These are phyloP conservation scores for Multifurca ochricompacta DNA, from an alignment of 768 basidiomycete genomes.

Conservation along the genomic window DNA sequence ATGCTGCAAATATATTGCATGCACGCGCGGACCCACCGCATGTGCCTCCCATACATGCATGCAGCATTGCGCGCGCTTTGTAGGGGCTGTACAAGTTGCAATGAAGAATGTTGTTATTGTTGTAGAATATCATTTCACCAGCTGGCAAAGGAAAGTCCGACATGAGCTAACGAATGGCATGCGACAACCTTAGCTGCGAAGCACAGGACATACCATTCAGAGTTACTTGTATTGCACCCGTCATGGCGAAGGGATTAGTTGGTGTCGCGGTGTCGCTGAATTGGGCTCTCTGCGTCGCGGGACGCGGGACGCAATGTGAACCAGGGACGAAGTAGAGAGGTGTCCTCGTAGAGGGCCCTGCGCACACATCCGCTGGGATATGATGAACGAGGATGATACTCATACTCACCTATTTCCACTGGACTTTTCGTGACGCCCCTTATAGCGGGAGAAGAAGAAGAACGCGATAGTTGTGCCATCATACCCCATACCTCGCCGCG, in stretches of 20 bases:
- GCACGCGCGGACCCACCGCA: slow-evolving; percentile 57
- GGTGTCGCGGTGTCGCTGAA: slow-evolving; percentile 48
- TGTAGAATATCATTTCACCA: slow-evolving; percentile 75
- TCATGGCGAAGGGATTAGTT: slow-evolving; percentile 57
- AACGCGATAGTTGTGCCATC: too few species aligned
- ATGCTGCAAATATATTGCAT: slow-evolving; percentile 69
- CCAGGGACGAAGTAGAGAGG: slow-evolving; percentile 65
- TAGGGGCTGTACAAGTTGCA: slow-evolving; percentile 54
- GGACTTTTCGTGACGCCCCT: slow-evolving; percentile 37
- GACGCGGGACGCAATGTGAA: slow-evolving; percentile 53
- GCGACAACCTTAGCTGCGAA: background rate
- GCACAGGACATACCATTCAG: slow-evolving; percentile 42
- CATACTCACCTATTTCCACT: slow-evolving; percentile 71
- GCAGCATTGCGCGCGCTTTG: slow-evolving; percentile 53
- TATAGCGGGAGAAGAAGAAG: background rate
- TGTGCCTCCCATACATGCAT: slow-evolving; percentile 57
- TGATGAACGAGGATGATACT: background rate
- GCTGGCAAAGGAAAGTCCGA: slow-evolving; percentile 30
- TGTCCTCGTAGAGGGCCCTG: slow-evolving; percentile 61
- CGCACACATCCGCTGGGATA: background rate
- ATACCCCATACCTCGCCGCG: slow-evolving; percentile 54
- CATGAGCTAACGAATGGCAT: background rate
- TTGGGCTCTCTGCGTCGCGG: slow-evolving; percentile 46
- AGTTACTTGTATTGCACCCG: slow-evolving; percentile 48
- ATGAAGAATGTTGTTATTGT: slow-evolving; percentile 71